Base-by-base conservation (phyloP, 1,284 basidiomycete genomes). In the Ustilago crameri region DNA sequence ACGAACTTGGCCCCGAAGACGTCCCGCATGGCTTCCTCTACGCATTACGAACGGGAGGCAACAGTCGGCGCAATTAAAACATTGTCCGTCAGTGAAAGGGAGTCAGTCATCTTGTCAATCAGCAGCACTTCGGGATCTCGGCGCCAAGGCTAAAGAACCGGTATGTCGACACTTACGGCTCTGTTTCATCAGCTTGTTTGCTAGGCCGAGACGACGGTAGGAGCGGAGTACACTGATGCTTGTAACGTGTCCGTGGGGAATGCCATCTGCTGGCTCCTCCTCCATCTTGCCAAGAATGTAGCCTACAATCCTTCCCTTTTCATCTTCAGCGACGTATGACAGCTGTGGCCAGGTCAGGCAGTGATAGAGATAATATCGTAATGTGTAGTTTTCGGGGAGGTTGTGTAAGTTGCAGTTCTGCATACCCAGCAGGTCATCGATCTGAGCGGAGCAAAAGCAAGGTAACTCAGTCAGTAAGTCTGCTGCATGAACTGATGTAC, bases 231-330 rank as follows among this genome's bases (percentile, higher is more conserved):
- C 81, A 23, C 71, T 75, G 66, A 83, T 83, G 43, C 74, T 76
- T 18, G 81, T 83, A 20, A 83, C 81, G 58, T 83, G 81, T n/a
- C 81, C 81, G 51, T 82, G 80, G 4, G 78, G 76, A n/a, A 82
- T 64, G 15, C 80, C 81, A 50, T 83, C 78, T n/a, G 67, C 60
- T 5, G 81, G 81, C 44, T 82, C 80, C 57, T 82, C 81, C 42
- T 82, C 81, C 95, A 97, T 95, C 84, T 95, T 95, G 0, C 92
- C 93, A 12, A 97, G 85, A 23, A 97, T 94, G 83, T 97, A 97
- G 22, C 95, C 95, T 1, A 98, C 93, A 46, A 97, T 90, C 49
- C 92, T 87, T 0, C 94, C 93, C 78, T 90, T 90, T 63, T 90
- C 88, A 79, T 95, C 93, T 80, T 95, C 93, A 0, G 94, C 95